These are phyloP conservation scores for Rutstroemia sp. DNA, from an alignment of 2,329 filamentous ascomycete genomes.

Conservation along the genomic window DNA sequence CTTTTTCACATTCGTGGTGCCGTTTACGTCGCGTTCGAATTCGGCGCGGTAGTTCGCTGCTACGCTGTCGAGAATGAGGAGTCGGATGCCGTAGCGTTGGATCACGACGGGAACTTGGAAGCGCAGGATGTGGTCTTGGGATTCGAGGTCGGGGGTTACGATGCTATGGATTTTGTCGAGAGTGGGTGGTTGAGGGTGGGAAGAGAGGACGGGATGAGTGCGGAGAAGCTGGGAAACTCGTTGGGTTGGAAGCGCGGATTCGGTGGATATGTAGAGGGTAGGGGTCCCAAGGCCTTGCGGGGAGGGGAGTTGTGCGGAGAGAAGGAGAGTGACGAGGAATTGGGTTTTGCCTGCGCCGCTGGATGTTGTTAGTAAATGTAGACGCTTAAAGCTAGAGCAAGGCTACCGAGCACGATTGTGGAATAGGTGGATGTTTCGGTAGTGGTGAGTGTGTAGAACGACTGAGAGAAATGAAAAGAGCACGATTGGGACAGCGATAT, in stretches of 20 bases:
- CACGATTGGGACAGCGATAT: background rate
- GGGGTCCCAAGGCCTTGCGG: conserved; percentile 60
- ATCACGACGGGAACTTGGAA: conserved; percentile 89
- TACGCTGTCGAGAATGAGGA: conserved; percentile 84
- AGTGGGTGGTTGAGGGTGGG: conserved; percentile 56
- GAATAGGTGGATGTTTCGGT: no score
- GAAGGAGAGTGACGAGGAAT: conserved; percentile 75
- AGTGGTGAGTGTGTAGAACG: conserved; percentile 5
- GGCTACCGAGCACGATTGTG: no score
- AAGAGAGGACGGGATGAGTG: conserved; percentile 54
- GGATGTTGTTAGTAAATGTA: conserved; percentile 11
- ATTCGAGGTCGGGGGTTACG: conserved; percentile 81
- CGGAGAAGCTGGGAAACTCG: conserved; percentile 74
- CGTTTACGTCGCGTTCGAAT: conserved; percentile 53
- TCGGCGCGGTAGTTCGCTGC: conserved; percentile 95
- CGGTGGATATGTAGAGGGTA: conserved; percentile 89
- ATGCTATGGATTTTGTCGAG: conserved; percentile 74
- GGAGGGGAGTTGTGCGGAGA: conserved; percentile 73
- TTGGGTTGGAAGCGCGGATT: conserved; percentile 73
- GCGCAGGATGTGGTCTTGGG: conserved; percentile 88
- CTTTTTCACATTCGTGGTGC: conserved; percentile 33
- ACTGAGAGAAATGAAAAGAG: background rate
- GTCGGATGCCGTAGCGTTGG: conserved; percentile 64
- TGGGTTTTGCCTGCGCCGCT: conserved; percentile 93
- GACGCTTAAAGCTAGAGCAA: no score